Percentiles rank a stretch among this genome's conserved stretches.
These are phyloP conservation scores for Trichomonas vaginalis DNA, from an alignment of 208 protist species.

Conservation along the genomic window DNA sequence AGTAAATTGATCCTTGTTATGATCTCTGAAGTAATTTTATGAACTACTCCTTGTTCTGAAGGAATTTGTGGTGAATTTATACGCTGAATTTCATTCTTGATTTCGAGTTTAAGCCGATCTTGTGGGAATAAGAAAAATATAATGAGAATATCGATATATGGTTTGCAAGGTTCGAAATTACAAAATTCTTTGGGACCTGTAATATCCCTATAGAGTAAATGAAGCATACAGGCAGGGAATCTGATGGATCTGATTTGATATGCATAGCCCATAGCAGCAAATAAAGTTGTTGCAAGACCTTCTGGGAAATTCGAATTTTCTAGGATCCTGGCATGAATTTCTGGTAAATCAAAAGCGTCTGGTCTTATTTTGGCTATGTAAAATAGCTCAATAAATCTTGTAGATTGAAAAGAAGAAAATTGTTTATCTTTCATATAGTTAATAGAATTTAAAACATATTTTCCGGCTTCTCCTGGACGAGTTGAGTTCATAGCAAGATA, in stretches of 20 bases:
- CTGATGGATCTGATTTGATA: background rate
- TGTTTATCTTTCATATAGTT: background rate
- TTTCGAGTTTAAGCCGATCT: background rate
- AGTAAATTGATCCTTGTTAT: background rate
- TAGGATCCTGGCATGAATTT: background rate
- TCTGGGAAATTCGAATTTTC: background rate
- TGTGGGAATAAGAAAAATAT: background rate
- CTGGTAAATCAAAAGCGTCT: background rate
- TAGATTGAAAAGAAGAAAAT: background rate
- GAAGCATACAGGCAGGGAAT: background rate
- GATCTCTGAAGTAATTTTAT: background rate
- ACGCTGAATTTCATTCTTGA: background rate
- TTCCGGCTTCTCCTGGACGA: background rate
- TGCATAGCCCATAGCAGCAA: background rate
- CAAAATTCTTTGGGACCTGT: background rate
- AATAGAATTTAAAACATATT: background rate
- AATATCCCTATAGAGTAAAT: background rate
- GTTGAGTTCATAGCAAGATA: background rate
- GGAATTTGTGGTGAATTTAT: background rate
- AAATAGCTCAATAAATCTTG: background rate
- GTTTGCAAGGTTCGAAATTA: background rate
- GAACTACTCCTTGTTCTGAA: background rate
- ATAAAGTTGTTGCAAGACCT: background rate
- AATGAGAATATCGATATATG: background rate
- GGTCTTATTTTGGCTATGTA: background rate